phyloP scores from a whole-genome alignment of 1,139 yeast genomes.

The Suhomyces panamericanus region DNA sequence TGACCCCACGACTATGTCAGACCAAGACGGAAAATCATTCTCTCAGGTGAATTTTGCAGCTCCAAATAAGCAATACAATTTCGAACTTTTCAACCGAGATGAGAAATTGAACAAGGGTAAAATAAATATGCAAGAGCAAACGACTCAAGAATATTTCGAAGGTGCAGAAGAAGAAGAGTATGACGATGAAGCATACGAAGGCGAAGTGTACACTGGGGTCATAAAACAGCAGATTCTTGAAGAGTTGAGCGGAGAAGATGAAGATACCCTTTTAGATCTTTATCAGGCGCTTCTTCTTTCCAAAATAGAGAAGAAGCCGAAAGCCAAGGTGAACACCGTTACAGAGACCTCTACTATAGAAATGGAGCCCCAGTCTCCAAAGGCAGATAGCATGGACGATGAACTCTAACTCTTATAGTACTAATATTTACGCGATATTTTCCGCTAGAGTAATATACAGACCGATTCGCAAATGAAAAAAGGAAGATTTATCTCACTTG shows the following conservation, averaged over 20 bases:
- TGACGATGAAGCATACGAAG: background rate
- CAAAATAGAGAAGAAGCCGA: background rate
- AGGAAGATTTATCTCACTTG: background rate
- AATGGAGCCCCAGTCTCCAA: background rate
- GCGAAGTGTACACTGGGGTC: background rate
- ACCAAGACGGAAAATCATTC: conserved; percentile 33
- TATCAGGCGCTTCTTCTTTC: conserved; percentile 1
- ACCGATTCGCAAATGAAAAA: conserved; percentile 2
- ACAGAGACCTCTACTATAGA: background rate
- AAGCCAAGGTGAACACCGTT: background rate
- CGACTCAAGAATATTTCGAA: background rate
- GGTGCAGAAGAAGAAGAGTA: background rate
- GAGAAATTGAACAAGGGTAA: too few relatives aligned
- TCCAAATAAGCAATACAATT: conserved; percentile 29
- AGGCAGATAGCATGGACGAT: background rate
- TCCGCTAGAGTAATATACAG: conserved; percentile 1
- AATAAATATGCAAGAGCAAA: too few relatives aligned
- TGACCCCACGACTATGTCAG: conserved; percentile 34
- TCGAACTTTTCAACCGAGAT: conserved; percentile 21
- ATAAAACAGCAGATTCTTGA: conserved; percentile 3
- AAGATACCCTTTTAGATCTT: conserved; percentile 1
- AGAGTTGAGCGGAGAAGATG: conserved; percentile 4
- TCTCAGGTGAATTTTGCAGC: conserved; percentile 21
- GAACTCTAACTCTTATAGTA: background rate
- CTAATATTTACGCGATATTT: conserved; percentile 1